phyloP scores from a whole-genome alignment of 2,329 filamentous ascomycete species.

The Aspergillus pseudoviridinutans region DNA sequence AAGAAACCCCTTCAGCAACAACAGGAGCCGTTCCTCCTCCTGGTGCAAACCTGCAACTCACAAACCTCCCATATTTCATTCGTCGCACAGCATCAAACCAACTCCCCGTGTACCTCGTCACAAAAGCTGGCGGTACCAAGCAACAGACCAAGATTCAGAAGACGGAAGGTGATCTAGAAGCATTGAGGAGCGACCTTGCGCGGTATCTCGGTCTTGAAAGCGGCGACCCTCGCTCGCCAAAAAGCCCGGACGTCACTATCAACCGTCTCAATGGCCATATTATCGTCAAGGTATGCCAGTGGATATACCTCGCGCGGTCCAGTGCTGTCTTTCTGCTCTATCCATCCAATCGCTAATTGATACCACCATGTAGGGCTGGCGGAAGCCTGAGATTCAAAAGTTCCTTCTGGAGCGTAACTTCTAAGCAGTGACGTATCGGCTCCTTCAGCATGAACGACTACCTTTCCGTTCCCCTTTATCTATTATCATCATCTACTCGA shows the following conservation, averaged over 20 bases:
- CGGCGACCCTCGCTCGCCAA: slow-evolving; percentile 37
- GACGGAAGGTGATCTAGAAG: slow-evolving; percentile 67
- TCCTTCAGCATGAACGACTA: not conserved
- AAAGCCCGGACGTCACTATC: slow-evolving; percentile 43
- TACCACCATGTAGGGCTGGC: slow-evolving; percentile 41
- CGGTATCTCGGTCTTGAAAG: slow-evolving; percentile 53
- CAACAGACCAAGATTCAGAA: slow-evolving; percentile 73
- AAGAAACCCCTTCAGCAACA: slow-evolving; percentile 20
- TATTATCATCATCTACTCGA: not conserved
- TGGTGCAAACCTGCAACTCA: slow-evolving; percentile 30
- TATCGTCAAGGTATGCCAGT: slow-evolving; percentile 60
- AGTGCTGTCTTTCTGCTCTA: not conserved
- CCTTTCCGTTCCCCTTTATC: slow-evolving; percentile 10
- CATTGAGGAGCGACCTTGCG: slow-evolving; percentile 61
- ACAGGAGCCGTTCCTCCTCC: slow-evolving; percentile 29
- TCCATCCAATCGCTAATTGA: not conserved
- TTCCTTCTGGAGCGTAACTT: slow-evolving; percentile 47
- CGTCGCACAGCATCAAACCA: slow-evolving; percentile 66
- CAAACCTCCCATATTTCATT: slow-evolving; percentile 64
- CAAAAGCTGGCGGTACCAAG: slow-evolving; percentile 71
- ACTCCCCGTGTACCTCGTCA: slow-evolving; percentile 71
- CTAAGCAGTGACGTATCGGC: slow-evolving; percentile 22
- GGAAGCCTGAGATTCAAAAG: slow-evolving; percentile 46
- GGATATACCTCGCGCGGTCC: not conserved
- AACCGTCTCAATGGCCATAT: slow-evolving; percentile 68